Base-by-base conservation (phyloP, 1,284 basidiomycete genomes). In the Pyrrhoderma lamaoense region DNA sequence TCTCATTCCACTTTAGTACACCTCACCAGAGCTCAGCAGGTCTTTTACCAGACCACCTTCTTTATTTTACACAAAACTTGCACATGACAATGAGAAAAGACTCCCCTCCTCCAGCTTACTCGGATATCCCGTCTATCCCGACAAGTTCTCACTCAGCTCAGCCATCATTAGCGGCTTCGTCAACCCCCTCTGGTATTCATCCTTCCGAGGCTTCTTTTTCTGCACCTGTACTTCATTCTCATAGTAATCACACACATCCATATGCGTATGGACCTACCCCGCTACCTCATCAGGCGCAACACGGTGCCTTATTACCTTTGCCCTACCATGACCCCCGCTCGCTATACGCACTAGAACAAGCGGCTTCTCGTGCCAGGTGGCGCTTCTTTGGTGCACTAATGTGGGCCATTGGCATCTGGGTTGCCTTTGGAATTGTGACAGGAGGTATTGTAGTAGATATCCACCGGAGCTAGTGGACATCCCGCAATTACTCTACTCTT, bases 281-380 rank as follows among this genome's bases (percentile, higher is more conserved):
- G 9, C 46, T 57, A 31, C 36, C 43, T 13, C 49, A 51, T 21
- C 50, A 57, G 42, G 8, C 40, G 23, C 45, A 57, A 46, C 45
- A 42, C 23, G 52, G 40, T 13, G 34, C 36, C 2, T 48, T 67
- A 14, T 49, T 71, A 51, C 27, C 27, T 31, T 40, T 40, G 38
- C 69, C 74, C 8, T 79, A 78, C 59, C 71, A 77, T 59, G 77
- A 75, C 56, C 67, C 71, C 14, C 69, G 64, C 18, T 73, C 73
- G 25, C 60, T 65, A 22, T 65, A 73, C 49, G 70, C 64, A 60
- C 66, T 67, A 49, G 67, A 58, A 61, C 74, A 62, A 60, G 81
- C 68, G 57, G 72, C 65, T 60, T 61, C 59, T 40, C 66, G 72
- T 51, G 74, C 74, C 45, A 64, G 67, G 50, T 60, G 69, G 67